These are phyloP conservation scores for Clausena lansium DNA, from an alignment of 345 rosid genomes.

Conservation along the genomic window DNA sequence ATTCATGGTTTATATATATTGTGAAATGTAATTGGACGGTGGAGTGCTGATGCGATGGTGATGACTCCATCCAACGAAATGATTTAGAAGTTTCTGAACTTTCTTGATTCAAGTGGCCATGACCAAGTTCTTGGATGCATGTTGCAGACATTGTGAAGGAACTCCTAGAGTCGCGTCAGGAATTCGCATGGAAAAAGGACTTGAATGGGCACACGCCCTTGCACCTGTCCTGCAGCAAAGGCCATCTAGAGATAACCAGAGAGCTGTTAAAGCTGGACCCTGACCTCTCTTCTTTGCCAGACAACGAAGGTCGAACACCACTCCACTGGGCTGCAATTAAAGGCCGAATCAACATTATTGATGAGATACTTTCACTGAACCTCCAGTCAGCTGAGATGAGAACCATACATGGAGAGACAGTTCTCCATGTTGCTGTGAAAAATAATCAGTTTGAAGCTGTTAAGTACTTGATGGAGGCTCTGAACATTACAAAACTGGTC, in stretches of 20 bases:
- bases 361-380: constrained; percentile 36
- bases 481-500: constrained; percentile 27
- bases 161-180: constrained; percentile 28
- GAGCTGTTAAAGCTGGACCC: constrained; percentile 38
- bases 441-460: constrained; percentile 45
- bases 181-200: constrained; percentile 40
- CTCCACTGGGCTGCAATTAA: constrained; percentile 47
- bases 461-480: constrained; percentile 34
- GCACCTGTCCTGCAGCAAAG: constrained; percentile 49
- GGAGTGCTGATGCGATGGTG: no score
- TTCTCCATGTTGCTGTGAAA: constrained; percentile 50
- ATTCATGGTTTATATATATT: neutral
- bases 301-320: constrained; percentile 47
- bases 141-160: constrained; percentile 39
- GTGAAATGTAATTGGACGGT: neutral
- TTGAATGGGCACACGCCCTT: constrained; percentile 34
- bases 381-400: constrained; percentile 31
- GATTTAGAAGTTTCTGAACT: no score
- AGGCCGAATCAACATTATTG: constrained; percentile 47
- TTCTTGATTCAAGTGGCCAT: no score
- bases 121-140: no score
- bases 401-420: constrained; percentile 42
- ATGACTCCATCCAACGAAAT: no score
- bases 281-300: constrained; percentile 30
- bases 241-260: constrained; percentile 42